These are phyloP conservation scores for Meredithiella fracta DNA, from an alignment of 2,329 filamentous ascomycete species.

Conservation along the genomic window DNA sequence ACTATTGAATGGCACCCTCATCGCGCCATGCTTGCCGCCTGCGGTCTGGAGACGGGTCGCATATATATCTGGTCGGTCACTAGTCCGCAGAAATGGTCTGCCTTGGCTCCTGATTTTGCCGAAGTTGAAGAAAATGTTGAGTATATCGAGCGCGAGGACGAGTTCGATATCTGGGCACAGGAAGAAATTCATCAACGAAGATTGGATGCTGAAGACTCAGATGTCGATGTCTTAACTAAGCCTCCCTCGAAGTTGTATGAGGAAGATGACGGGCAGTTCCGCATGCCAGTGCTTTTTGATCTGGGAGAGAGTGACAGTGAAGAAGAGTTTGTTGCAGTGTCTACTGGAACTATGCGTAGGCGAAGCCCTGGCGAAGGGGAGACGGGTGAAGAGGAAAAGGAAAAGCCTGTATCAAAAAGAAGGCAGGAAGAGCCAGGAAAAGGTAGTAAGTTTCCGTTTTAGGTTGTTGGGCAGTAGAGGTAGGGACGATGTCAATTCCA, in stretches of 20 bases:
- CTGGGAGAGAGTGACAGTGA: slow-evolving; percentile 90
- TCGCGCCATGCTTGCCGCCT: slow-evolving; percentile 72
- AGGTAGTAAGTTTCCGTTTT: slow-evolving; percentile 17
- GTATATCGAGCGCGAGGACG: slow-evolving; percentile 88
- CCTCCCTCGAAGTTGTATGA: slow-evolving; percentile 48
- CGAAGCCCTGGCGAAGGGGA: slow-evolving; percentile 63
- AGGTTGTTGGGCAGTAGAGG: background rate
- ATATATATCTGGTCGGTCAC: slow-evolving; percentile 95
- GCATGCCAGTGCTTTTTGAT: slow-evolving; percentile 86
- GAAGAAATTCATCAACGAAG: slow-evolving; percentile 87
- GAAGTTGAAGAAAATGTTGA: slow-evolving; percentile 98
- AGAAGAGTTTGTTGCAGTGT: slow-evolving; percentile 60
- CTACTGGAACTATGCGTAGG: slow-evolving; percentile 68
- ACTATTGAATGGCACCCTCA: slow-evolving; percentile 95
- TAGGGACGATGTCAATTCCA: background rate
- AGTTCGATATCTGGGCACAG: slow-evolving; percentile 92
- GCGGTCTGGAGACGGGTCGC: slow-evolving; percentile 78
- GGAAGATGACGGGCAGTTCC: slow-evolving; percentile 49
- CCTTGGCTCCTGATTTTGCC: slow-evolving; percentile 86
- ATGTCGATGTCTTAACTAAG: slow-evolving; percentile 73
- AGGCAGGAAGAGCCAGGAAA: slow-evolving; percentile 27
- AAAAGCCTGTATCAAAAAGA: slow-evolving; percentile 26
- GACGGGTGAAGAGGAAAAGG: slow-evolving; percentile 38
- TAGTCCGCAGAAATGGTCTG: slow-evolving; percentile 92
- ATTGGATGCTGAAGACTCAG: slow-evolving; percentile 82